These are phyloP conservation scores for Candida golubevii DNA, from an alignment of 805 yeast species.

Conservation along the genomic window DNA sequence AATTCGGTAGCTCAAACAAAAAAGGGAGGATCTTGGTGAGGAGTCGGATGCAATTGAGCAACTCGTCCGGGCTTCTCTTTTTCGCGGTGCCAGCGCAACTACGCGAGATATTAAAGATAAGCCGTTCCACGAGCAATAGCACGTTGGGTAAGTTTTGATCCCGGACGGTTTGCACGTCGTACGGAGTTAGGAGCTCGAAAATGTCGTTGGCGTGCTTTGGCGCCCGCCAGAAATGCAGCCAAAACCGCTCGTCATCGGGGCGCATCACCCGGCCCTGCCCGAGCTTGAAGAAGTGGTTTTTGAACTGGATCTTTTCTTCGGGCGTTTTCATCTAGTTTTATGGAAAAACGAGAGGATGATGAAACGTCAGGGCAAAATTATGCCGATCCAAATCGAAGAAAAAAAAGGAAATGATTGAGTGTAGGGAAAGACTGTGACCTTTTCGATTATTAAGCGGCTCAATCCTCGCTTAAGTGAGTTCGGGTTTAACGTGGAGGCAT, in stretches of 20 bases:
- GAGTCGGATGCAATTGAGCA: constrained; percentile 60
- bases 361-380: too few species aligned
- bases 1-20: constrained; percentile 49
- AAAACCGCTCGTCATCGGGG: constrained; percentile 22
- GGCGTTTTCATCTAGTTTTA: constrained; percentile 56
- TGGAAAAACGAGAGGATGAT: too few species aligned
- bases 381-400: too few species aligned
- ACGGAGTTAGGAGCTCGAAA: constrained; percentile 49
- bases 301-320: constrained; percentile 62
- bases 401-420: too few species aligned
- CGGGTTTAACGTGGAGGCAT: too few species aligned
- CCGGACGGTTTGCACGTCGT: constrained; percentile 57
- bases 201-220: constrained; percentile 56
- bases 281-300: constrained; percentile 56
- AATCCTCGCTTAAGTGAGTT: too few species aligned
- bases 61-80: constrained; percentile 24
- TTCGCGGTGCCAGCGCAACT: constrained; percentile 4
- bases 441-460: too few species aligned
- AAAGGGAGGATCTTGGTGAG: constrained; percentile 65
- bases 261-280: constrained; percentile 42
- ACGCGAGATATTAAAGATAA: constrained; percentile 22
- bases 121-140: constrained; percentile 42
- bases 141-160: constrained; percentile 57
- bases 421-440: too few species aligned
- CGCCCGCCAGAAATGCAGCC: constrained; percentile 28